phyloP scores from a whole-genome alignment of 768 basidiomycete genomes.

The Lactarius pseudohatsudake region DNA sequence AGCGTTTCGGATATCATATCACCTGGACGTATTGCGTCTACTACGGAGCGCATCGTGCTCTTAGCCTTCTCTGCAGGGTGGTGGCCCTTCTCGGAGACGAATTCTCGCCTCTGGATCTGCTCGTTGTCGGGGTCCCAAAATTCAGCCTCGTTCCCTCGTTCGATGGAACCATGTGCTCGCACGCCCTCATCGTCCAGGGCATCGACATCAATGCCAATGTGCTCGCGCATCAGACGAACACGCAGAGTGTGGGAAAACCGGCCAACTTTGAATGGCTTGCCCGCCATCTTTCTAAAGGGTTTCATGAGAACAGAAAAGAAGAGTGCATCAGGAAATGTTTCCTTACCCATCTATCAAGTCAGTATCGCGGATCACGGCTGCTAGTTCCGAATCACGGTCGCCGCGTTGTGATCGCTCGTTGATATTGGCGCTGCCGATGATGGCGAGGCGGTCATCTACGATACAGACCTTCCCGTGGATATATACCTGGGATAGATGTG shows the following conservation, averaged over 20 bases:
- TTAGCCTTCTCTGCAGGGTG: slow-evolving; percentile 29
- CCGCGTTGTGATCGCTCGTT: slow-evolving; percentile 96
- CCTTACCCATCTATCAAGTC: slow-evolving; percentile 91
- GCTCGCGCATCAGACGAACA: slow-evolving; percentile 93
- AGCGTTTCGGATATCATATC: slow-evolving; percentile 26
- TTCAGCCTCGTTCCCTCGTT: slow-evolving; percentile 51
- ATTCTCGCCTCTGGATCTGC: slow-evolving; percentile 50
- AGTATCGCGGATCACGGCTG: slow-evolving; percentile 90
- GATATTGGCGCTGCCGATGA: slow-evolving; percentile 96
- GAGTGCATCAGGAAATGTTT: not conserved
- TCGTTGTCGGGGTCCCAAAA: slow-evolving; percentile 75
- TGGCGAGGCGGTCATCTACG: slow-evolving; percentile 91
- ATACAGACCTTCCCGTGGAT: slow-evolving; percentile 87
- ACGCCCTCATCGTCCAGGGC: slow-evolving; percentile 75
- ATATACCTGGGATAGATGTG: slow-evolving; percentile 57
- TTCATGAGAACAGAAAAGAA: not conserved
- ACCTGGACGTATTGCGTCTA: slow-evolving; percentile 47
- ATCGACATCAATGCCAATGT: slow-evolving; percentile 94
- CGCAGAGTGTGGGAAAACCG: slow-evolving; percentile 95
- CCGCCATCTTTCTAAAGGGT: slow-evolving; percentile 78
- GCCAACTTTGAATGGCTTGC: slow-evolving; percentile 91
- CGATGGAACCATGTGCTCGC: slow-evolving; percentile 52
- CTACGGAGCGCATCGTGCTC: slow-evolving; percentile 29
- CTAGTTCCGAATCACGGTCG: slow-evolving; percentile 95
- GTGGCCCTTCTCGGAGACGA: slow-evolving; percentile 38